Evolutionary conservation across 2,329 filamentous ascomycete species (phyloP), one percentile per base, ranked within the genome.

Genomic region (Penicillium sp.): DNA sequence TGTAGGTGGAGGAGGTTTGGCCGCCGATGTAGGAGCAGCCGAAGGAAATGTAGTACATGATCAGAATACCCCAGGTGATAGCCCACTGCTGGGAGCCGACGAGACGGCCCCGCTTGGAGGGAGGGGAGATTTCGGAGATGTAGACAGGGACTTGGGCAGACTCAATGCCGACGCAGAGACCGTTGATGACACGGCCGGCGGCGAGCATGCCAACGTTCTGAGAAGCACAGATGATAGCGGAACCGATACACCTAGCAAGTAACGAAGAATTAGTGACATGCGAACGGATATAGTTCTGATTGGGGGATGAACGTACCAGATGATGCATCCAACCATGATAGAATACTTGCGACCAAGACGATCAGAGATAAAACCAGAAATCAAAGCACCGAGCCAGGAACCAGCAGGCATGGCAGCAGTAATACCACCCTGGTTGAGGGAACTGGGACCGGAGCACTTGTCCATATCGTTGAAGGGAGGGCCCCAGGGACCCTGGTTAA

Each of bases 41-140:
- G 63, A 67, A 70, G 24, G 78, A 78, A 66, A 86, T 80, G 63
- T 68, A 84, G 73, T 85, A 87, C 81, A 86, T 86, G 69, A 86
- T 83, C 50, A 86, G 63, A 56, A 86, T 86, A 55, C 81, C 83
- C 78, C 78, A 87, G 56, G 86, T 87, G 53, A 90, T 89, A 24
- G 85, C 84, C 75, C 85, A 86, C 66, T 90, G 87, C 67, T 89
- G 86, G 41, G 82, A 79, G 45, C 85, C 83, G 25, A 90, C 84
- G 31, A 91, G 76, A 35, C 83, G 78, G 15, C 79, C 79, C 57
- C 79, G 74, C 60, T 76, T 78, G 29, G 71, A 73, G 0, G 78
- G 78, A 23, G 77, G 78, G 6, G 79, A 82, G 15, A 89, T 45
- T 65, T 89, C 86, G 49, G 83, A 78, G 59, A 87, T 81, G 66